phyloP scores from a whole-genome alignment of 805 yeast species.

The Ogataea nitratoaversa region DNA sequence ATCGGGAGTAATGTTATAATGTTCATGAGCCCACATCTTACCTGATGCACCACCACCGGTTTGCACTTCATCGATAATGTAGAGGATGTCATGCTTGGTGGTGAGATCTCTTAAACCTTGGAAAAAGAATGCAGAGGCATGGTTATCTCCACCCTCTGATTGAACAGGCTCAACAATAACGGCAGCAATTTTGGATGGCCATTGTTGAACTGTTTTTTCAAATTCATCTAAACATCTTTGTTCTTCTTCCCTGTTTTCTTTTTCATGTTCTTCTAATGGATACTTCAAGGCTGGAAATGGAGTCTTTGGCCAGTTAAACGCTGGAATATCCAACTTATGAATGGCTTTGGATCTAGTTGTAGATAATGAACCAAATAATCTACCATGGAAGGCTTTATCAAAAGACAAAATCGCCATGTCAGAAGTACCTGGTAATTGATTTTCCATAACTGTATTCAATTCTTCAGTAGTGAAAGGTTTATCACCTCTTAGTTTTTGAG shows the following conservation, averaged over 20 bases:
- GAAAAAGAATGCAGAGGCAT: constrained; percentile 57
- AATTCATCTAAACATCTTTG: constrained; percentile 41
- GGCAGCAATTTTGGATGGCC: constrained; percentile 47
- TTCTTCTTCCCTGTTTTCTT: constrained; percentile 47
- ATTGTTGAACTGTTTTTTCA: constrained; percentile 36
- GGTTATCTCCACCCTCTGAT: constrained; percentile 76
- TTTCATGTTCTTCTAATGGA: constrained; percentile 68
- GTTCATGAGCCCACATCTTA: constrained; percentile 70
- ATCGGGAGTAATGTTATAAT: constrained; percentile 60
- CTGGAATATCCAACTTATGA: constrained; percentile 57
- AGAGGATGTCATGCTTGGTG: constrained; percentile 48
- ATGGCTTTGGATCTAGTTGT: constrained; percentile 54
- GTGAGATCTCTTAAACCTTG: constrained; percentile 61
- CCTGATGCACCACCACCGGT: constrained; percentile 75
- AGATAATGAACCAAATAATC: constrained; percentile 52
- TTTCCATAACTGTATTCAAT: constrained; percentile 44
- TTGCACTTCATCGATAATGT: constrained; percentile 71
- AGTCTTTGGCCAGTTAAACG: constrained; percentile 56
- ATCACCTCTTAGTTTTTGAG: constrained; percentile 44
- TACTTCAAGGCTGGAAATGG: constrained; percentile 76
- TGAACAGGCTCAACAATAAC: constrained; percentile 59
- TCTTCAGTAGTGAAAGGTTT: constrained; percentile 44
- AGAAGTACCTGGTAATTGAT: constrained; percentile 48
- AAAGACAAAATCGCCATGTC: constrained; percentile 51
- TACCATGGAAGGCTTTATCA: constrained; percentile 53